Base-by-base conservation (phyloP, 495 filamentous ascomycete species). In the Xylaria grammica region DNA sequence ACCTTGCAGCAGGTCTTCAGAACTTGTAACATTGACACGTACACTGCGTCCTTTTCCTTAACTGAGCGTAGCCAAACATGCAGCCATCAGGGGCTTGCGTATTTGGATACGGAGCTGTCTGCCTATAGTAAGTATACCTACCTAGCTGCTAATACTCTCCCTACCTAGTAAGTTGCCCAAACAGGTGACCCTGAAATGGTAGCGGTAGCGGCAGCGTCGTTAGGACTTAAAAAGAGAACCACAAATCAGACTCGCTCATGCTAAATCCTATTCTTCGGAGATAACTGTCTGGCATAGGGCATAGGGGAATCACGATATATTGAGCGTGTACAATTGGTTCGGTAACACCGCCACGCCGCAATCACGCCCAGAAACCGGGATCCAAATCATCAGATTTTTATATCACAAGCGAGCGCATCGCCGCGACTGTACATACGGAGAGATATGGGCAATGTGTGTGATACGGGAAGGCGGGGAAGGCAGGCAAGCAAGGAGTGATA, bases 341-440 rank as follows among this genome's bases (percentile, higher is more conserved):
- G 58, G 58, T 36, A 29, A 61, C 20, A 55, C 52, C 60, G 59
- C 48, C 59, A 50, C 49, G 36, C 46, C 36, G 32, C 46, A 42
- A 3, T 42, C 32, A 51, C 19, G 29, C 30, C 17, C 10, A 7
- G n/a, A 40, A 11, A 29, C 30, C 40, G n/a, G 42, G 40, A 9
- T 34, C 29, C 24, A 42, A 32, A 36, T 20, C 24, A 30, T 24
- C n/a, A n/a, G 42, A 17, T 44, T 17, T 60, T 9, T 38, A 29
- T 32, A 19, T 38, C 29, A 34, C 1, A 20, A 46, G n/a, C 20
- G 7, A 46, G 38, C 1, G 42, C 4, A 11, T 4, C 22, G 8
- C n/a, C n/a, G 54, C 19, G 22, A n/a, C 9, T 40, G 45, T 40
- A 44, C 22, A 22, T 19, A 19, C n/a, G n/a, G n/a, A n/a, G n/a